Evolutionary conservation across 805 yeast genomes (phyloP).

Genomic region (Sungouiella blattae): DNA sequence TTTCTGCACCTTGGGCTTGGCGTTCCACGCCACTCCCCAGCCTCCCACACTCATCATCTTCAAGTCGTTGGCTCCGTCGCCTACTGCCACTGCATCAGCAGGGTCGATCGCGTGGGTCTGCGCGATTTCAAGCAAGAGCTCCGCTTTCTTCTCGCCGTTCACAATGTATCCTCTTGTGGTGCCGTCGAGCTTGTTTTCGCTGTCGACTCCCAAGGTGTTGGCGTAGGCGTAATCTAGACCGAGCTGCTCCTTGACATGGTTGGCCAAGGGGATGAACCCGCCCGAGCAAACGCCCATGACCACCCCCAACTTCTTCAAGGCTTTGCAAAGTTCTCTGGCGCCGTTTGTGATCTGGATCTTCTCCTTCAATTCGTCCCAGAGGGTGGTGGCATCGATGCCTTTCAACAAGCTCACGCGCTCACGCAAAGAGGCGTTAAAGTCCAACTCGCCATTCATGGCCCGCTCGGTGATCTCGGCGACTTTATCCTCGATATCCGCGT

Average conservation of each 20-base stretch:
- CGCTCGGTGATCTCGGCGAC: conserved; percentile 87
- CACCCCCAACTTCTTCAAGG: conserved; percentile 58
- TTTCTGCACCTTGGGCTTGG: conserved; percentile 86
- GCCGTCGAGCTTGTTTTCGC: conserved; percentile 63
- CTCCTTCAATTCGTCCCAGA: conserved; percentile 76
- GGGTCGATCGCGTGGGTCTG: conserved; percentile 49
- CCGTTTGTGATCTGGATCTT: conserved; percentile 82
- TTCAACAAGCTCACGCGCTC: conserved; percentile 75
- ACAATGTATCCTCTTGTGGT: conserved; percentile 76
- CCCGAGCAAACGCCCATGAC: conserved; percentile 89
- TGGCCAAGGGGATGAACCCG: conserved; percentile 89
- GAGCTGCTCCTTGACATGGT: conserved; percentile 61
- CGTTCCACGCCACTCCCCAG: conserved; percentile 95
- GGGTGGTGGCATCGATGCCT: conserved; percentile 68
- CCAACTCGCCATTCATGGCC: conserved; percentile 97
- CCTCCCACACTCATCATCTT: conserved; percentile 92
- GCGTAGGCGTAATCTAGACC: conserved; percentile 88
- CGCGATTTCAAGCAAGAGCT: conserved; percentile 61
- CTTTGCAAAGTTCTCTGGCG: conserved; percentile 64
- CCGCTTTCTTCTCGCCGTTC: conserved; percentile 81
- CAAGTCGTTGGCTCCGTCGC: conserved; percentile 97
- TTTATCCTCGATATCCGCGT: conserved; percentile 83
- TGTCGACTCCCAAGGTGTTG: conserved; percentile 51
- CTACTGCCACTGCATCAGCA: conserved; percentile 70
- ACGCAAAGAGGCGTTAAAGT: conserved; percentile 75